Evolutionary conservation across 805 yeast species (phyloP).

Genomic region (Myxozyma kluyveri): DNA sequence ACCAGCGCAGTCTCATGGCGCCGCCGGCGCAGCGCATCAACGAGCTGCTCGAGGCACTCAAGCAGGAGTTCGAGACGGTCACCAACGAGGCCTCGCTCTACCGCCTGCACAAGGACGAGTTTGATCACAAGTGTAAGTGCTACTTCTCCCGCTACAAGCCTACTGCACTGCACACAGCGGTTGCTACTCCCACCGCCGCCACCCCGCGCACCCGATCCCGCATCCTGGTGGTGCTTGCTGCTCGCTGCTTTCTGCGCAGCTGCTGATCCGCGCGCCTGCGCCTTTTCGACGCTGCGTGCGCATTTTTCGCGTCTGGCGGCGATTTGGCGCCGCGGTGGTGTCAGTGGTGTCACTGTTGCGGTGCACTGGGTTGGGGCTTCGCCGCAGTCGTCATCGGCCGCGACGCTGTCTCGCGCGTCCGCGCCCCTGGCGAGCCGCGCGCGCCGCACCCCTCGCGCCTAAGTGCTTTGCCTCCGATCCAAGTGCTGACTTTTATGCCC

Average conservation of each 20-base stretch:
- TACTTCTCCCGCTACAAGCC: no score
- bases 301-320: no score
- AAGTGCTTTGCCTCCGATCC: no score
- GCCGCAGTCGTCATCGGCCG: not conserved
- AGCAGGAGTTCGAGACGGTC: constrained; percentile 83
- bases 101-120: constrained; percentile 88
- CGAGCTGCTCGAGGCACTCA: constrained; percentile 87
- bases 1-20: constrained; percentile 35
- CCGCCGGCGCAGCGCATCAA: constrained; percentile 46
- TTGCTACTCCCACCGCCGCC: no score
- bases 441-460: not conserved
- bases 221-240: no score
- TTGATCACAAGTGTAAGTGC: constrained; percentile 63
- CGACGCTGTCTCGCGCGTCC: not conserved
- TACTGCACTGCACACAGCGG: no score
- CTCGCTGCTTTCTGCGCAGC: no score
- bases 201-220: no score
- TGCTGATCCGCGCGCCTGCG: no score
- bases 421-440: not conserved
- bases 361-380: no score
- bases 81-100: constrained; percentile 80
- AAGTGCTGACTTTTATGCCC: not conserved
- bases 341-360: not conserved
- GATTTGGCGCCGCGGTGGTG: not conserved
- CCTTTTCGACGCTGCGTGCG: no score